These are phyloP conservation scores for Ceratocystis albifundus DNA, from an alignment of 2,329 filamentous ascomycete species.

Conservation along the genomic window DNA sequence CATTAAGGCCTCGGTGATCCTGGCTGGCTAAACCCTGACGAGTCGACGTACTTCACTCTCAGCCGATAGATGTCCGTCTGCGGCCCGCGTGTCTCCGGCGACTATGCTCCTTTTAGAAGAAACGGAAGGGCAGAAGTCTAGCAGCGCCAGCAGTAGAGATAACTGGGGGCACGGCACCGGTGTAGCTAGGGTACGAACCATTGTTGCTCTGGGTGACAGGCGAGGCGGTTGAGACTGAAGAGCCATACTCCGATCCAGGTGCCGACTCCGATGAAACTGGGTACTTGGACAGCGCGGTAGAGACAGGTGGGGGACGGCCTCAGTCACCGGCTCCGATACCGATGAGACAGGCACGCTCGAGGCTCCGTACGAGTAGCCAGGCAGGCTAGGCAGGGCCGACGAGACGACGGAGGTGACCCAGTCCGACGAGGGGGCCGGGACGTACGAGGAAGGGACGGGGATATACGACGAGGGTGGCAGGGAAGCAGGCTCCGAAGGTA, in stretches of 20 bases:
- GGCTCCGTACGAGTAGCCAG: constrained; percentile 10
- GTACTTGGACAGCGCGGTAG: background rate
- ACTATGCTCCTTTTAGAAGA: background rate
- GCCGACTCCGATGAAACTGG: background rate
- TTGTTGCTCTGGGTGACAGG: constrained; percentile 4
- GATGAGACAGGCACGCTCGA: background rate
- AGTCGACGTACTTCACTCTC: background rate
- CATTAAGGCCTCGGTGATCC: too few species aligned
- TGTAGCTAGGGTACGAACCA: constrained; percentile 14
- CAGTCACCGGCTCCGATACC: background rate
- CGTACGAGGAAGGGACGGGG: background rate
- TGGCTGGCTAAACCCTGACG: too few species aligned
- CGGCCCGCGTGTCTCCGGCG: background rate
- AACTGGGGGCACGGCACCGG: constrained; percentile 2
- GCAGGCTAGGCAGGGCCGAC: constrained; percentile 3
- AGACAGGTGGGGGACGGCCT: background rate
- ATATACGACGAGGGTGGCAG: background rate
- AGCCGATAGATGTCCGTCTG: background rate
- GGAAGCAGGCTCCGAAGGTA: background rate
- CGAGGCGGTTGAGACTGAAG: constrained; percentile 3
- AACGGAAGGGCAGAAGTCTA: constrained; percentile 12
- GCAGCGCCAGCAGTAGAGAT: constrained; percentile 19
- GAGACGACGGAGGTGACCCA: constrained; percentile 7
- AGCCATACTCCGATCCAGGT: background rate
- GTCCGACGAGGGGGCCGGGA: background rate